These are phyloP conservation scores for Actinomortierella ambigua DNA, from an alignment of 371 early-diverging fungal genomes.

Conservation along the genomic window DNA sequence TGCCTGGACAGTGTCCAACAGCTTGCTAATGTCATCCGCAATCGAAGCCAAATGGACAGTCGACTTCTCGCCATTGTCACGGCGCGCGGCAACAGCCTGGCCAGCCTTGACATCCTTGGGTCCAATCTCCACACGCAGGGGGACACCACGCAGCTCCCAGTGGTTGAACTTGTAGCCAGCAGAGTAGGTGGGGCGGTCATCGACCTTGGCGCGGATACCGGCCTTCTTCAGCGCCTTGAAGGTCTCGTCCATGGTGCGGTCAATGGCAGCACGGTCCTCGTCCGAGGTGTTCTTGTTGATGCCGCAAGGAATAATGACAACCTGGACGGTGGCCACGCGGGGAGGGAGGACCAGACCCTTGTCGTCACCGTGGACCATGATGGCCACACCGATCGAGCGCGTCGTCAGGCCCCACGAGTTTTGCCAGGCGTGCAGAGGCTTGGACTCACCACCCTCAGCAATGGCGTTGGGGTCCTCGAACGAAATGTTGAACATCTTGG, in stretches of 20 bases:
- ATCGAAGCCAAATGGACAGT: conserved; percentile 72
- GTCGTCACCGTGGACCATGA: conserved; percentile 99
- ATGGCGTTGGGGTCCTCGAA: conserved; percentile 74
- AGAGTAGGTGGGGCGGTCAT: conserved; percentile 91
- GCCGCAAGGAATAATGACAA: conserved; percentile 97
- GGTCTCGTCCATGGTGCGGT: conserved; percentile 73
- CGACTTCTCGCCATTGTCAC: conserved; percentile 82
- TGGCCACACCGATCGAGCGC: conserved; percentile 99
- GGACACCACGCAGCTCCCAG: conserved; percentile 99
- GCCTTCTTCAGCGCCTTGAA: conserved; percentile 73
- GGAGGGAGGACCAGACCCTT: conserved; percentile 99
- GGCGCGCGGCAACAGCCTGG: conserved; percentile 84
- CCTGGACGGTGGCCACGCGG: conserved; percentile 92
- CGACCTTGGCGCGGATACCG: conserved; percentile 91
- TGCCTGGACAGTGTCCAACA: conserved; percentile 88
- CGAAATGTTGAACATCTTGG: conserved; percentile 97
- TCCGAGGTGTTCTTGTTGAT: conserved; percentile 86
- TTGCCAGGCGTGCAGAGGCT: conserved; percentile 91
- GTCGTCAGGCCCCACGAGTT: conserved; percentile 99
- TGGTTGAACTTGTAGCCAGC: conserved; percentile 99
- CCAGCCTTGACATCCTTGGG: conserved; percentile 93
- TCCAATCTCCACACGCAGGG: conserved; percentile 98
- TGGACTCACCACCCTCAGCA: conserved; percentile 54
- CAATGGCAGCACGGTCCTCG: conserved; percentile 69
- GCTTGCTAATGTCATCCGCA: conserved; percentile 58